A percentile compares a stretch with the other conserved stretches of the same genome.
Evolutionary conservation across 2,329 filamentous ascomycete species (phyloP).

Genomic region (Blastomyces percursus): DNA sequence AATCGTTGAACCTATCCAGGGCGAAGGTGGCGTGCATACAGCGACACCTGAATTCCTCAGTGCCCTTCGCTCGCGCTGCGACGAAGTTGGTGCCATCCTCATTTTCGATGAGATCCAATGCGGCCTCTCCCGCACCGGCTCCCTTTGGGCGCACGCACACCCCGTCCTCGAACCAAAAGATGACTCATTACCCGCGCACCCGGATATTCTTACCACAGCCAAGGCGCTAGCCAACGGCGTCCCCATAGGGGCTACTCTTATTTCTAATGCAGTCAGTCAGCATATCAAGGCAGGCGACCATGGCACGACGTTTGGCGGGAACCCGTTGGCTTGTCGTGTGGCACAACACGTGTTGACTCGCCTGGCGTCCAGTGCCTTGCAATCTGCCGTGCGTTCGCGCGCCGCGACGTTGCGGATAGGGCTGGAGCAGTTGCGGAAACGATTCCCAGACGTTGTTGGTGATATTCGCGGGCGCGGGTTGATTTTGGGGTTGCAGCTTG

Average conservation of each 20-base stretch:
- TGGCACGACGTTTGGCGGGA: conserved; percentile 88
- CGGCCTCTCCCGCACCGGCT: conserved; percentile 75
- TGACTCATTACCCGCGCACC: conserved; percentile 56
- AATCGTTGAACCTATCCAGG: conserved; percentile 93
- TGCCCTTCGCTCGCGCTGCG: conserved; percentile 73
- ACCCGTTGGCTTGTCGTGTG: conserved; percentile 72
- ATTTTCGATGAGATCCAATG: conserved; percentile 98
- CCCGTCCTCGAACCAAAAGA: conserved; percentile 44
- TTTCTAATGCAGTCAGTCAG: conserved; percentile 55
- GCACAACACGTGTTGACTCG: conserved; percentile 76
- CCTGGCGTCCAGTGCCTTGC: conserved; percentile 59
- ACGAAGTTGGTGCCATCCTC: conserved; percentile 75
- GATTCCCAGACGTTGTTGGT: conserved; percentile 59
- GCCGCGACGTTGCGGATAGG: conserved; percentile 48
- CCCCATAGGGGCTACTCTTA: conserved; percentile 75
- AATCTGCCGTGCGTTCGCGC: conserved; percentile 59
- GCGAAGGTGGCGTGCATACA: conserved; percentile 83
- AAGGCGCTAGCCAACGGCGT: conserved; percentile 97
- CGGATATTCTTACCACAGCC: conserved; percentile 85
- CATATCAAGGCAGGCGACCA: conserved; percentile 70
- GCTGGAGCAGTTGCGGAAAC: conserved; percentile 46
- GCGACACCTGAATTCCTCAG: conserved; percentile 73
- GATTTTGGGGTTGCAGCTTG: conserved; percentile 77
- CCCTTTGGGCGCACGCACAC: conserved; percentile 74
- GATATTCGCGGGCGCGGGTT: conserved; percentile 76